Evolutionary conservation across 2,329 filamentous ascomycete genomes (phyloP).

Genomic region (Celoporthe dispersa): DNA sequence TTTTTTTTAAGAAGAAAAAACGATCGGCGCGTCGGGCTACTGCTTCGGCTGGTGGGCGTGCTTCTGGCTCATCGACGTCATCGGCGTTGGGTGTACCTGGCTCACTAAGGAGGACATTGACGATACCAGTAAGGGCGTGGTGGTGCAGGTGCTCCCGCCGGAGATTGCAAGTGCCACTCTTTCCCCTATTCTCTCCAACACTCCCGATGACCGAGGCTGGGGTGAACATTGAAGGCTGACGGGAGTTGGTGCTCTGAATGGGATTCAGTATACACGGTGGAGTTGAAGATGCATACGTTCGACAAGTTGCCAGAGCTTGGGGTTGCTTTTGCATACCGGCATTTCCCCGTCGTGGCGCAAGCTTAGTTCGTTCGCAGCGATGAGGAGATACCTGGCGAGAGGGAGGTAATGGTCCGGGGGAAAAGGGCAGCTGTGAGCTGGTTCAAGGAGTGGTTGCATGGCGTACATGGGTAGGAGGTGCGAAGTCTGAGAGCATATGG

Average conservation of each 20-base stretch:
- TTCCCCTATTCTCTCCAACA: not conserved
- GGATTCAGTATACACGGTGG: slow-evolving; percentile 46
- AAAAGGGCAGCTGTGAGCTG: slow-evolving; percentile 49
- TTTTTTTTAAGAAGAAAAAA: too few relatives aligned
- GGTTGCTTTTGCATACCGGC: slow-evolving; percentile 49
- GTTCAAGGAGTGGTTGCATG: slow-evolving; percentile 37
- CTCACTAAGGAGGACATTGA: slow-evolving; percentile 52
- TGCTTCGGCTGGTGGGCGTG: slow-evolving; percentile 58
- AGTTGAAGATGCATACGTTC: slow-evolving; percentile 48
- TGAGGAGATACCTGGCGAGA: slow-evolving; percentile 41
- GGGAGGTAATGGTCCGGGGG: slow-evolving; percentile 46
- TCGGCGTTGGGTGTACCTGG: slow-evolving; percentile 49
- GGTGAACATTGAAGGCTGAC: not conserved
- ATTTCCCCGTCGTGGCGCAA: slow-evolving; percentile 52
- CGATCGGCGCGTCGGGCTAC: slow-evolving; percentile 53
- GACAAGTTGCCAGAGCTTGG: slow-evolving; percentile 41
- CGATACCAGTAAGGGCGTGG: slow-evolving; percentile 43
- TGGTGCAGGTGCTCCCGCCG: slow-evolving; percentile 56
- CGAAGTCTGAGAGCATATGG: not conserved
- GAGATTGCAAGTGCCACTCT: slow-evolving; percentile 37
- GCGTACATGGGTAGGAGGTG: not conserved
- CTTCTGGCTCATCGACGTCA: slow-evolving; percentile 52
- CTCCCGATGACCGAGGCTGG: not conserved
- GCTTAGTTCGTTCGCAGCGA: slow-evolving; percentile 47
- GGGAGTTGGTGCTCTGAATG: not conserved